Base-by-base conservation (phyloP, 257 asterid species). In the Petunia secreta region DNA sequence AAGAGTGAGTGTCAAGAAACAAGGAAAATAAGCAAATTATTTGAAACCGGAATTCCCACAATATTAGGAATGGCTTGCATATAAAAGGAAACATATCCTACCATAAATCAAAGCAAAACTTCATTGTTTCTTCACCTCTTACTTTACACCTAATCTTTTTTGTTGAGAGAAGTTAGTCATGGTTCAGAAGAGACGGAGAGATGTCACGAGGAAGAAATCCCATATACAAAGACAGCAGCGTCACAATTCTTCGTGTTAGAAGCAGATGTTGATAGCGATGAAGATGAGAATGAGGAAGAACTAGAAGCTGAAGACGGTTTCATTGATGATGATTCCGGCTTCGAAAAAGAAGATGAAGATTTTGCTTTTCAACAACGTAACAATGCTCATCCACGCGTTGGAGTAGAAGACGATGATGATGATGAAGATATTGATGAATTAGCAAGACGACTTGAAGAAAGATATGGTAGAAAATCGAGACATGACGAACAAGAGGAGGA, bases 361-460 rank as follows among this genome's bases (percentile, higher is more conserved):
- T 2, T 34, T 62, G 15, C 0, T 3, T 9, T 34, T 1, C 40
- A 15, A 36, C 4, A 3, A 62, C 41, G 41, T 62, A 14, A 34
- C 2, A 15, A 25, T 62, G 3, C 34, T 62, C 67, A 8, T 62
- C 67, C 41, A 34, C 67, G 34, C 25, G 34, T 62, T 34, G 67
- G 41, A 1, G 82, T 65, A 2, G 79, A 75, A 0, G 64, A 75
- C 7, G 14, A 25, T 25, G 25, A 25, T 25, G 25, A 75, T 4
- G 78, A 79, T 0, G 82, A 65, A 79, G 76, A 79, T 14, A 40
- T 79, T 38, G 76, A 79, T 7, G 82, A 57, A 46, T 59, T 79
- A 3, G 65, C 38, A 34, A 65, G 76, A n/a, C 50, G 82, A 43
- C 64, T 79, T 9, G 76, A 64, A 34, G 75, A 55, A 8, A 79